Base-by-base conservation (phyloP, 2,329 filamentous ascomycete genomes). In the Xenoacremonium recifei region DNA sequence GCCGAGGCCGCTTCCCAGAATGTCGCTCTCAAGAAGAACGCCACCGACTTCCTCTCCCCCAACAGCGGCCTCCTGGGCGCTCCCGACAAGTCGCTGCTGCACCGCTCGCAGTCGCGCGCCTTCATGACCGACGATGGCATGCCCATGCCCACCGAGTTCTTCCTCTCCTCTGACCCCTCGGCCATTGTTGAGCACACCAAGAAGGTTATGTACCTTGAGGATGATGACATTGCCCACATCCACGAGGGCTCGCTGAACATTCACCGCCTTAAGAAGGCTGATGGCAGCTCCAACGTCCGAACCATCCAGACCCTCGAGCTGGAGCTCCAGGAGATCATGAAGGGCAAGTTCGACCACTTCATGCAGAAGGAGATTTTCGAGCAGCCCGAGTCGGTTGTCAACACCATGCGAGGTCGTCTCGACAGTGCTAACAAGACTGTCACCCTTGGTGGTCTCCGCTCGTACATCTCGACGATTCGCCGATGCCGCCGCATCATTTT, bases 351-450 rank as follows among this genome's bases (percentile, higher is more conserved):
- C 72, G 93, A 99, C 70, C 93, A 99, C 76, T 99, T 96, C 79
- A 99, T 99, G 93, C 93, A 99, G 70, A 99, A 99, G 83, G 93
- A 99, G 71, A 99, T 99, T 63, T 99, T 99, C 69, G 93, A 99
- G 79, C 93, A 99, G 77, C 93, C 93, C 63, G 93, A 99, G 74
- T 99, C 93, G 12, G 89, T 99, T 48, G 85, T 99, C 76, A 99
- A 99, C 81, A 96, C 93, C 55, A 99, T 99, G 93, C 89, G 93
- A 83, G 93, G 93, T 72, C 93, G 93, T 74, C 77, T 99, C 60
- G 93, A 99, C 69, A 78, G 87, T 47, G 85, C 83, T 60, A 95
- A 96, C 78, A 95, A 95, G 80, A 87, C 83, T 44, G 91, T 99
- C 59, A 97, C 92, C 9, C 84, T 99, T 19, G 93, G 93, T 77